These are phyloP conservation scores for Didymella pomorum DNA, from an alignment of 2,329 filamentous ascomycete species.

Conservation along the genomic window DNA sequence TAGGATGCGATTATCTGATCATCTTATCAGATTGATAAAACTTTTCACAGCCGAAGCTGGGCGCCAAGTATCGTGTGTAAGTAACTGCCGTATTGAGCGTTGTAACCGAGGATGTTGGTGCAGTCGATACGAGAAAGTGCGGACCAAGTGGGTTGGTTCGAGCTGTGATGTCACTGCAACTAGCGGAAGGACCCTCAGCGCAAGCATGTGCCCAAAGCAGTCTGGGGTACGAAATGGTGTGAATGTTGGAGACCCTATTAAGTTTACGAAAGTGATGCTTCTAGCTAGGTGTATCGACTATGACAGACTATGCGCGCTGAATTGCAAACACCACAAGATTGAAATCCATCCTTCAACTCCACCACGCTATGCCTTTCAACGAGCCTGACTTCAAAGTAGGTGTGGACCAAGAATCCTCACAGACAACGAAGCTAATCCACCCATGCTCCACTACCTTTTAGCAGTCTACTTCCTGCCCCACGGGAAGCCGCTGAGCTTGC, in stretches of 20 bases:
- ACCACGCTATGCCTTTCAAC: constrained; percentile 8
- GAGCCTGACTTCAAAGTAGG: constrained; percentile 1
- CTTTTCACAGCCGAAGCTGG: constrained; percentile 18
- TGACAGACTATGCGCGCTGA: constrained; percentile 23
- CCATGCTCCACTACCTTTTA: background rate
- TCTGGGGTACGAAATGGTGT: background rate
- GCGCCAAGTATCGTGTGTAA: constrained; percentile 18
- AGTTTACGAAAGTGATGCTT: background rate
- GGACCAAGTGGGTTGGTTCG: background rate
- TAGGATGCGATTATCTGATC: constrained; percentile 22
- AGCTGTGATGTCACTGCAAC: constrained; percentile 8
- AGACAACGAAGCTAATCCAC: background rate
- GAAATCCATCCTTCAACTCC: constrained; percentile 10
- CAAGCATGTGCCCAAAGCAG: constrained; percentile 1
- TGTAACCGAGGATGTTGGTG: background rate
- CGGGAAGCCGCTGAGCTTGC: constrained; percentile 32
- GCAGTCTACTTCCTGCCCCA: constrained; percentile 17
- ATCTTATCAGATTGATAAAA: constrained; percentile 43
- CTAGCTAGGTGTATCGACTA: background rate
- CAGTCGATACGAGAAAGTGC: constrained; percentile 18
- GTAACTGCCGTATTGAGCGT: constrained; percentile 21
- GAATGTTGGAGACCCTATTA: constrained; percentile 4
- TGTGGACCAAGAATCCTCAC: background rate
- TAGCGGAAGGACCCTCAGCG: background rate
- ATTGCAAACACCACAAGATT: constrained; percentile 18